Percentiles rank a stretch among this genome's conserved stretches.
phyloP scores from a whole-genome alignment of 352 stramenopile species.

The Pythium plurisporium region DNA sequence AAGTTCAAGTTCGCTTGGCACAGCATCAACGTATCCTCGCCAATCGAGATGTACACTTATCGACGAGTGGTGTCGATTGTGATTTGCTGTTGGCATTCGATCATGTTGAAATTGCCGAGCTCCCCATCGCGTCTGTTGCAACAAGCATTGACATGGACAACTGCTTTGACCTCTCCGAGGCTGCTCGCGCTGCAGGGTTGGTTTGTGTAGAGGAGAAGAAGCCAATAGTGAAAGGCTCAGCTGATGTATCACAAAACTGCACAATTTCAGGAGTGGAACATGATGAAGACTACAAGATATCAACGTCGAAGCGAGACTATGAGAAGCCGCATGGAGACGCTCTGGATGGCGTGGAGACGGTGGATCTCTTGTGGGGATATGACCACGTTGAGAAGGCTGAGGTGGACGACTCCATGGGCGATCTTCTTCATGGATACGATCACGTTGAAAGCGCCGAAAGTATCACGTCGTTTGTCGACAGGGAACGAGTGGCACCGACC shows the following conservation, averaged over 20 bases:
- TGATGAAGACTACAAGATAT: neutral
- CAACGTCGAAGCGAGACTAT: neutral
- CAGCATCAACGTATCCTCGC: neutral
- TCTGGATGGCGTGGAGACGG: neutral
- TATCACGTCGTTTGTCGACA: no score
- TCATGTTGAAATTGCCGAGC: slow-evolving; percentile 8
- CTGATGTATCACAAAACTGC: neutral
- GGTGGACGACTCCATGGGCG: neutral
- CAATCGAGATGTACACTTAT: no score
- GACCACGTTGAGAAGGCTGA: slow-evolving; percentile 32
- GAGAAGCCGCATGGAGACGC: neutral
- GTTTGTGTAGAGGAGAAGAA: neutral
- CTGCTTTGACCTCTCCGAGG: no score
- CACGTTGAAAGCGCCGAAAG: slow-evolving; percentile 12
- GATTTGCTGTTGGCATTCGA: slow-evolving; percentile 13
- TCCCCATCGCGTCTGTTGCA: neutral
- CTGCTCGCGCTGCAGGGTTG: no score
- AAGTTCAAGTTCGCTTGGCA: slow-evolving; percentile 17
- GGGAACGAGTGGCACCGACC: no score
- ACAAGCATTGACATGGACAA: no score
- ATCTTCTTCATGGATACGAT: slow-evolving; percentile 11
- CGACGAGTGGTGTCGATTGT: neutral
- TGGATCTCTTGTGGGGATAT: slow-evolving; percentile 32
- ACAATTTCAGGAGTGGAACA: no score
- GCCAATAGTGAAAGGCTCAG: neutral